phyloP scores from a whole-genome alignment of 371 early-diverging fungal species.

The Blakeslea trispora region DNA sequence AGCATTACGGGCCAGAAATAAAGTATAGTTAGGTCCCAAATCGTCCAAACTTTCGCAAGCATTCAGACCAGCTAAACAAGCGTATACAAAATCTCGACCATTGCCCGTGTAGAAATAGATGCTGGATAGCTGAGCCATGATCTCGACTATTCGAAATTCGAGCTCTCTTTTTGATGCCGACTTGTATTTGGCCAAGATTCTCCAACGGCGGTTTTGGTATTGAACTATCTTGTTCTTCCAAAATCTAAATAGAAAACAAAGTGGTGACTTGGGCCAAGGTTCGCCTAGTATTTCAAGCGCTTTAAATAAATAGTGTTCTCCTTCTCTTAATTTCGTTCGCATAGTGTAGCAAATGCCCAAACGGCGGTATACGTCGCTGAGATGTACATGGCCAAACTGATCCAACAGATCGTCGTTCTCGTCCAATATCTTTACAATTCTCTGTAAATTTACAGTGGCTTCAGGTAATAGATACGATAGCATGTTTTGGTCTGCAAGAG shows the following conservation, averaged over 20 bases:
- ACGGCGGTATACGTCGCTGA: conserved; percentile 56
- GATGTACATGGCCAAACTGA: conserved; percentile 46
- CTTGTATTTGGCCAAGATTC: background rate
- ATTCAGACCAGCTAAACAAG: conserved; percentile 47
- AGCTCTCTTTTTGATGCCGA: conserved; percentile 28
- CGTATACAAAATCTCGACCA: conserved; percentile 42
- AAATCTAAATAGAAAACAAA: conserved; percentile 31
- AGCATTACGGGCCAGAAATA: conserved; percentile 49
- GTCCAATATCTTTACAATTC: conserved; percentile 52
- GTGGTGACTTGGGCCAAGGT: conserved; percentile 41
- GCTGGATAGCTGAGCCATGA: conserved; percentile 54
- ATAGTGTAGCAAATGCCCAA: conserved; percentile 56
- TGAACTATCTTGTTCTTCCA: conserved; percentile 33
- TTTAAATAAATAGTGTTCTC: conserved; percentile 47
- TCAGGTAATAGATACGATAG: conserved; percentile 53
- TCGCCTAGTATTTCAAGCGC: conserved; percentile 41
- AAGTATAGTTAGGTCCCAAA: conserved; percentile 39
- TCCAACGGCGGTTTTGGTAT: conserved; percentile 28
- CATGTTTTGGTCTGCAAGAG: conserved; percentile 54
- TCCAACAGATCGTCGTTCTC: conserved; percentile 35
- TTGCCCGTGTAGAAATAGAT: conserved; percentile 55
- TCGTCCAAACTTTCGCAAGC: conserved; percentile 49
- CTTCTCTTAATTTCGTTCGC: conserved; percentile 52
- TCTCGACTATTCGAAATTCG: conserved; percentile 41
- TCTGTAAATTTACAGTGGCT: conserved; percentile 47